Conservation (phyloP, 2,329 filamentous ascomycete genomes). For the Tolypocladium amazonense region DNA sequence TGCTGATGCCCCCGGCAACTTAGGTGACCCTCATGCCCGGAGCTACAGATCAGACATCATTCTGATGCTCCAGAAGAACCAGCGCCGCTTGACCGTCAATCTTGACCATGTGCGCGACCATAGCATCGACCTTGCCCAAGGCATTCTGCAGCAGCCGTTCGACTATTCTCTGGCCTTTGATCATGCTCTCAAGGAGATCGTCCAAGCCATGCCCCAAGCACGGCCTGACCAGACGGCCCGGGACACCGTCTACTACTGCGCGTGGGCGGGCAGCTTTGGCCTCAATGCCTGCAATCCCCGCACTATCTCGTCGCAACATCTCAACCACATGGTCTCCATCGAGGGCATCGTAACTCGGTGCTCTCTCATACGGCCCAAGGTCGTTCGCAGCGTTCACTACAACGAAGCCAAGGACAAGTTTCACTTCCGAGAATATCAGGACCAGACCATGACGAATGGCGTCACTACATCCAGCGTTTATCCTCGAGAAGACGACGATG, state of each 20-base stretch:
- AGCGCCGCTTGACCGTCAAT: conserved; percentile 57
- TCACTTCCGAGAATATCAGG: conserved; percentile 79
- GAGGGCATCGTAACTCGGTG: conserved; percentile 97
- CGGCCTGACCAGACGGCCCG: conserved; percentile 65
- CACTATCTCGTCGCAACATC: conserved; percentile 75
- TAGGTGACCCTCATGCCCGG: conserved; percentile 42
- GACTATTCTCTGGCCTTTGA: conserved; percentile 85
- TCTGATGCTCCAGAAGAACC: conserved; percentile 58
- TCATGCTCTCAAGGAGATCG: conserved; percentile 76
- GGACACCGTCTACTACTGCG: conserved; percentile 87
- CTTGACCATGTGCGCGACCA: conserved; percentile 89
- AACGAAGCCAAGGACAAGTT: conserved; percentile 82
- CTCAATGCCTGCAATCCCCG: conserved; percentile 90
- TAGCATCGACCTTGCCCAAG: conserved; percentile 67
- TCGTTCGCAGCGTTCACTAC: conserved; percentile 97
- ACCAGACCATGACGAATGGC: conserved; percentile 95
- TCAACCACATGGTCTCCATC: conserved; percentile 95
- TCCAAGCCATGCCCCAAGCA: conserved; percentile 67
- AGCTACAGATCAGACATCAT: conserved; percentile 90
- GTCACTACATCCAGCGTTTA: conserved; percentile 87
- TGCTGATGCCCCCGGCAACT: not conserved
- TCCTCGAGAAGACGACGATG: conserved; percentile 84
- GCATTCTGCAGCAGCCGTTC: conserved; percentile 75
- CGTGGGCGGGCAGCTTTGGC: conserved; percentile 93
- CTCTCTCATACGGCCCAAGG: conserved; percentile 88